Base-by-base conservation (phyloP, 2,329 filamentous ascomycete species). In the Monosporascus sp. region DNA sequence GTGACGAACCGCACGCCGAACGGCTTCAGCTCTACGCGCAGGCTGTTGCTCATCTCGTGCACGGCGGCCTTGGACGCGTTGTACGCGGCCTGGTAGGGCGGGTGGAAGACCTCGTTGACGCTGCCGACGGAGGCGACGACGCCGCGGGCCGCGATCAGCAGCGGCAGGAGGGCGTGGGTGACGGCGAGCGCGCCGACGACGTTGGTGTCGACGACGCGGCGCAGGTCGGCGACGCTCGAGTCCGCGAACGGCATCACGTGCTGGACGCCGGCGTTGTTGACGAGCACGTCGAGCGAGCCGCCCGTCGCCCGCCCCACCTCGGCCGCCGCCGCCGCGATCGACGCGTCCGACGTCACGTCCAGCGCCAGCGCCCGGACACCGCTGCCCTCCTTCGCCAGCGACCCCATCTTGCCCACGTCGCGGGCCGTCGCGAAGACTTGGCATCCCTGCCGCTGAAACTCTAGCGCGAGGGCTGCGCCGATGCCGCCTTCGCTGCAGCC, bases 41-140 rank as follows among this genome's bases (percentile, higher is more conserved):
- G 50, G 0, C 63, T 65, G 4, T 62, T 46, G 20, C 56, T 53
- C 28, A 61, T 45, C 35, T 60, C 58, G 51, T 60, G 52, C 6
- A 68, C 53, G 2, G 68, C 66, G 0, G 62, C 65, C 55, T 70
- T 69, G 50, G 64, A 66, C 2, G 63, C 65, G 37, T 62, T 66
- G 55, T 70, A 70, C 22, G 63, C 61, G 1, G 48, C 56, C 47
- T 63, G 60, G 57, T 64, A 70, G 2, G 65, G 63, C 26, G 66
- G 64, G 54, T 60, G 56, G 51, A 68, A 60, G 28, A 65, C 55
- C 54, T 63, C 62, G 54, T 63, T 66, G n/a, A 70, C 44, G 50
- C 63, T 66, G 40, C 64, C 60, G n/a, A 69, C 44, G 40, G 53
- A 64, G 15, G 59, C 65, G 2, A 70, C 59, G 28, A 59, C 53